Conservation (phyloP, 805 yeast genomes). For the Isabelozyma gotoi region DNA sequence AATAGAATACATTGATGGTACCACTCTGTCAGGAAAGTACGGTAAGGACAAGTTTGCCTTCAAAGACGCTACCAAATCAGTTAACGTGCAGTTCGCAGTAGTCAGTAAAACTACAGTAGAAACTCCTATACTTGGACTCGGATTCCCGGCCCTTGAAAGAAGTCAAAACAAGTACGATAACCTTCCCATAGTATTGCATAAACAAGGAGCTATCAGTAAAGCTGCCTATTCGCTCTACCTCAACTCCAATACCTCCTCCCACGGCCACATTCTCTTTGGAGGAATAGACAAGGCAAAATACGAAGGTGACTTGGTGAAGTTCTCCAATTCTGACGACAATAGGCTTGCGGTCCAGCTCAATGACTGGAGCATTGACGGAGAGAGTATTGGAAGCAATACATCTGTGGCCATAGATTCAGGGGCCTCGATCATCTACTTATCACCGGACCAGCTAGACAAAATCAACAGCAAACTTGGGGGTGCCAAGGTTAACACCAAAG, state of each 20-base stretch:
- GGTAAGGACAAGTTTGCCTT: not conserved
- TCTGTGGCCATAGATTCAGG: constrained; percentile 18
- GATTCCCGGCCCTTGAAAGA: not conserved
- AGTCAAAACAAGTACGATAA: constrained; percentile 23
- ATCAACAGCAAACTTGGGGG: constrained; percentile 11
- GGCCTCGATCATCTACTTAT: constrained; percentile 17
- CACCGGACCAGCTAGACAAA: constrained; percentile 6
- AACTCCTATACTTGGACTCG: not conserved
- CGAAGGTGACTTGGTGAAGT: constrained; percentile 15
- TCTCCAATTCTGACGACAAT: not conserved
- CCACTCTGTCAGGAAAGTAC: not conserved
- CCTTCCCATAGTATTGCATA: constrained; percentile 31
- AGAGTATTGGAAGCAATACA: not conserved
- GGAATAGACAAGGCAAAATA: constrained; percentile 26
- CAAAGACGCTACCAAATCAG: not conserved
- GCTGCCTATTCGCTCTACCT: constrained; percentile 38
- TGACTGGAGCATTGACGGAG: not conserved
- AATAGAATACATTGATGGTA: not conserved
- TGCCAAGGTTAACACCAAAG: not conserved
- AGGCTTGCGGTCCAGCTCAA: not conserved
- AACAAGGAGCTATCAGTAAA: constrained; percentile 32
- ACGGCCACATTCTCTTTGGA: constrained; percentile 28
- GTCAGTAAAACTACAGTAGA: constrained; percentile 1
- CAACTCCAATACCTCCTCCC: constrained; percentile 15
- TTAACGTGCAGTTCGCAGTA: not conserved